Evolutionary conservation across 768 basidiomycete genomes (phyloP).

Genomic region (Termitomyces sp.): DNA sequence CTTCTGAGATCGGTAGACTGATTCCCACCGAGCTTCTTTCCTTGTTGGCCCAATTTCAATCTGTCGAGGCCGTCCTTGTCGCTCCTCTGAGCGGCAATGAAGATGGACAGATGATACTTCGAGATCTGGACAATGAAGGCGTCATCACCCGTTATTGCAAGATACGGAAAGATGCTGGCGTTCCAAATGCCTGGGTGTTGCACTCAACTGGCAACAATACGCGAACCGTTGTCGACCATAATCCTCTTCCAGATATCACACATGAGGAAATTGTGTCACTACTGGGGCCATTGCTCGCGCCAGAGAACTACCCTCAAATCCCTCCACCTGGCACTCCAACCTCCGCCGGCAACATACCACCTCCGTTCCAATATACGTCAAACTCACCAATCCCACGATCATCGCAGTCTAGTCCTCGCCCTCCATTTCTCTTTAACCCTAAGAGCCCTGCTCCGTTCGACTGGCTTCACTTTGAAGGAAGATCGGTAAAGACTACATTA

Average conservation of each 20-base stretch:
- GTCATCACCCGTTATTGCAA: constrained; percentile 74
- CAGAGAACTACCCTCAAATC: constrained; percentile 64
- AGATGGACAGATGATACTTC: constrained; percentile 60
- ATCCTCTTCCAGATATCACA: constrained; percentile 81
- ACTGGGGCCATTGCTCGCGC: constrained; percentile 76
- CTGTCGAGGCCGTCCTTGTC: constrained; percentile 64
- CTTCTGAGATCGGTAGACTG: constrained; percentile 1
- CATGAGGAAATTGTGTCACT: constrained; percentile 84
- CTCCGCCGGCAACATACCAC: constrained; percentile 25
- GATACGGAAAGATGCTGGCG: constrained; percentile 65
- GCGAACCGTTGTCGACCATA: constrained; percentile 80
- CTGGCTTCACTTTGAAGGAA: constrained; percentile 84
- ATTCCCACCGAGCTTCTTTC: constrained; percentile 46
- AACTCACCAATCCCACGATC: constrained; percentile 25
- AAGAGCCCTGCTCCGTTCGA: constrained; percentile 77
- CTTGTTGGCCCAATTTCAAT: constrained; percentile 66
- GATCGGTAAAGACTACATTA: constrained; percentile 75
- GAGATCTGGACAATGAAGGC: constrained; percentile 62
- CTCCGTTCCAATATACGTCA: constrained; percentile 30
- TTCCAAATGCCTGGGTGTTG: constrained; percentile 80
- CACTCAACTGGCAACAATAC: constrained; percentile 65
- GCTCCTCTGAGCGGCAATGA: constrained; percentile 72
- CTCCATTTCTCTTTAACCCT: constrained; percentile 35
- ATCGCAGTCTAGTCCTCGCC: constrained; percentile 25
- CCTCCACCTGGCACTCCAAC: constrained; percentile 26